These are phyloP conservation scores for Malbranchea cinnamomea DNA, from an alignment of 2,329 filamentous ascomycete genomes.

Conservation along the genomic window DNA sequence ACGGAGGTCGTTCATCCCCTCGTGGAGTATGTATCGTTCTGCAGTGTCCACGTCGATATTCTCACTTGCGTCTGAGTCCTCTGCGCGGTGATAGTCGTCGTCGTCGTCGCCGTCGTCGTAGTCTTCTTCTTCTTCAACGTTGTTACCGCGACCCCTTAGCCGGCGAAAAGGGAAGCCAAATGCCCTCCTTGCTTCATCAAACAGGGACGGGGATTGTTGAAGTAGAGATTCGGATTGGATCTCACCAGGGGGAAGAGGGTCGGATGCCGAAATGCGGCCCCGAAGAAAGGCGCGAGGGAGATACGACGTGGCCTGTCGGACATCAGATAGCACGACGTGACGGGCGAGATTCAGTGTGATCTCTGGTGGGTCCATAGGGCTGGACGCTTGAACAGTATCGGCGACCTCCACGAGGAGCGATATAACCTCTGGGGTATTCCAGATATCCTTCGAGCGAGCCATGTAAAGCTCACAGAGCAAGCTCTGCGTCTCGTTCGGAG, in stretches of 20 bases:
- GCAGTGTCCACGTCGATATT: no score
- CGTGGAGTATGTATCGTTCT: constrained; percentile 11
- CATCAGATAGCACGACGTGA: constrained; percentile 65
- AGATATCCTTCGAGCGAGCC: constrained; percentile 62
- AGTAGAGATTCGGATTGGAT: no score
- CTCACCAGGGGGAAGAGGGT: constrained; percentile 58
- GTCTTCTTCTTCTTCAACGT: no score
- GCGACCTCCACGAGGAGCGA: constrained; percentile 56
- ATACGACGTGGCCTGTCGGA: constrained; percentile 52
- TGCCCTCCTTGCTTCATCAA: background rate
- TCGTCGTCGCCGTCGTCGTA: constrained; percentile 1
- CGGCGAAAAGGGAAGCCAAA: background rate
- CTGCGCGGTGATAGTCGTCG: constrained; percentile 4
- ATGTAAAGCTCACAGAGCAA: constrained; percentile 66
- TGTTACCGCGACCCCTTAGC: no score
- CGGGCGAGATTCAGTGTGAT: constrained; percentile 48
- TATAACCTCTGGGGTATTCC: constrained; percentile 63
- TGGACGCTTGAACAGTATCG: constrained; percentile 33
- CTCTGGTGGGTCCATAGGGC: constrained; percentile 30
- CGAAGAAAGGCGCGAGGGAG: constrained; percentile 52
- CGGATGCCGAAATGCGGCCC: constrained; percentile 56
- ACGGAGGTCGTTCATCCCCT: constrained; percentile 21
- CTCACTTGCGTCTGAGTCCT: no score
- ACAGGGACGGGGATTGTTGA: constrained; percentile 2
- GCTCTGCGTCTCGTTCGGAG: constrained; percentile 48